Evolutionary conservation across 1,284 basidiomycete species (phyloP), one percentile per base, ranked within the genome.

Genomic region (Caloboletus firmus): DNA sequence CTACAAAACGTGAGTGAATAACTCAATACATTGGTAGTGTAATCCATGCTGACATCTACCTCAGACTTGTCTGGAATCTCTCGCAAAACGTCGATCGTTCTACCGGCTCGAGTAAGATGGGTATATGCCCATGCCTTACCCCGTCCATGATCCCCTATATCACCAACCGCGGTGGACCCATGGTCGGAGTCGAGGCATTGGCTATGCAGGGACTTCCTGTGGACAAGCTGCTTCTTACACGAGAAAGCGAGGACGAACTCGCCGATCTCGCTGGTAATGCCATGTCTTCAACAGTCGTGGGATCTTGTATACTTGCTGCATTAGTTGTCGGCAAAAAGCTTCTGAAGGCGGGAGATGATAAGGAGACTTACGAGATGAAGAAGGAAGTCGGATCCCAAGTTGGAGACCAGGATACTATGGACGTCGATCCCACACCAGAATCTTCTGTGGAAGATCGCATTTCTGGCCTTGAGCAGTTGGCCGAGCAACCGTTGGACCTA

Each of bases 111-210:
- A 84, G 81, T 55, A 87, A 86, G 69, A 78, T 87, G 2, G 95
- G 94, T 9, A 90, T 96, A 44, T 92, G 89, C 55, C 92, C 92
- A 1, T 98, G 95, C 70, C 81, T 98, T 18, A 98, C 95, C 0
- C 95, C 95, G 0, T 89, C 91, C 34, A 97, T 97, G 90, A 98
- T 98, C 59, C 93, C 95, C 0, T 98, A 94, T 68, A 89, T 97
- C 65, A 94, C 95, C 30, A 94, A 91, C 65, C 93, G 95, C 48
- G 95, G 95, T 37, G 95, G 95, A n/a, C 95, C 95, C 4, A 90
- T 98, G 83, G 88, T 95, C 15, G 95, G 95, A 10, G 74, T 95
- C 32, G 95, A 98, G 69, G 95, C 95, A 0, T 77, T 98, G 24
- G 91, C 93, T 4, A 87, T 98, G 76, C 95, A 98, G 67, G 95